Conservation (phyloP, 192 early-diverging fungal species). For the Gonapodya prolifera region DNA sequence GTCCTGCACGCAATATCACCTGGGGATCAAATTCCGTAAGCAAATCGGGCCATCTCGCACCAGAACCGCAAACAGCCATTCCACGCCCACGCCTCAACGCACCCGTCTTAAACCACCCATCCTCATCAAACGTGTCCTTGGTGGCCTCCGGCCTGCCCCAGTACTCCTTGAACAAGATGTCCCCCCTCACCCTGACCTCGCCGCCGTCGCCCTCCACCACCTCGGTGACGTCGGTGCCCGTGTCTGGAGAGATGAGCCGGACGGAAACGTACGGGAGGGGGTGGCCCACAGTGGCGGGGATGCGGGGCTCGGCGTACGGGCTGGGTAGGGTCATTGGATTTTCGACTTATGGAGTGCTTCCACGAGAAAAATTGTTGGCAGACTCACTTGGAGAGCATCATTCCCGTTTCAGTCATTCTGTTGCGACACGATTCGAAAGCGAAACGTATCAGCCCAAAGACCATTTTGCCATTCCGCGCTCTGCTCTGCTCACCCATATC, state of each 20-base stretch:
- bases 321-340: background rate
- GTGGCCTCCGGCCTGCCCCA: slow-evolving; percentile 63
- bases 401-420: slow-evolving; percentile 80
- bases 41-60: background rate
- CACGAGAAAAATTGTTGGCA: background rate
- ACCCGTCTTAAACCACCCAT: slow-evolving; percentile 44
- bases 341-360: background rate
- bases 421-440: background rate
- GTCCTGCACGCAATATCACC: slow-evolving; percentile 59
- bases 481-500: slow-evolving; percentile 18
- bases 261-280: slow-evolving; percentile 59
- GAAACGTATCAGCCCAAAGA: slow-evolving; percentile 44
- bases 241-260: slow-evolving; percentile 33
- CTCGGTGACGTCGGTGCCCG: slow-evolving; percentile 34
- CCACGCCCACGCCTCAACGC: background rate
- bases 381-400: slow-evolving; percentile 56
- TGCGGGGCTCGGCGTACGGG: slow-evolving; percentile 13
- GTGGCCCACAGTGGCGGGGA: slow-evolving; percentile 54
- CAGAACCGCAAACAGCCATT: background rate
- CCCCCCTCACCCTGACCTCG: slow-evolving; percentile 60
- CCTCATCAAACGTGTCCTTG: slow-evolving; percentile 46
- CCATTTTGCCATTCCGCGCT: too few species aligned
- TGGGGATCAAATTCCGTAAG: slow-evolving; percentile 46
- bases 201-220: slow-evolving; percentile 33
- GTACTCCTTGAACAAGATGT: slow-evolving; percentile 66